Conservation (phyloP, 1,139 yeast species). For the Waltiozyma sp. region DNA sequence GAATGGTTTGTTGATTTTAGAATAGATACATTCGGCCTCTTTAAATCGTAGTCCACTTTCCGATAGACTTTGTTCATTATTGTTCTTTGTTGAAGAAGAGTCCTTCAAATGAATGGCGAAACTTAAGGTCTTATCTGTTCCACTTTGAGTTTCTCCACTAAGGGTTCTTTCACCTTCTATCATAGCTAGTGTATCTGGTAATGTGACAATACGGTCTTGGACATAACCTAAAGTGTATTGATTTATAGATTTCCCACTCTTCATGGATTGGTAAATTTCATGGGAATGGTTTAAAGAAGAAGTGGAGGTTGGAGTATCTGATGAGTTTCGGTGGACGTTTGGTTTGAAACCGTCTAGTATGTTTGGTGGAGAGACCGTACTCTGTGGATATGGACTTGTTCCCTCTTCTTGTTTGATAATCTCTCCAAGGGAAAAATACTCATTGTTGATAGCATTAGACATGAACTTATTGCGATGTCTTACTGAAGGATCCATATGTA, state of each 20-base stretch:
- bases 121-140: slow-evolving; percentile 27
- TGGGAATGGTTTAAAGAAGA: slow-evolving; percentile 5
- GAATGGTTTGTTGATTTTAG: slow-evolving; percentile 62
- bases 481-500: background rate
- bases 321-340: background rate
- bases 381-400: slow-evolving; percentile 2
- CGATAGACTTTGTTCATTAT: background rate
- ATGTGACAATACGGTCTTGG: slow-evolving; percentile 25
- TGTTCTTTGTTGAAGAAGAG: slow-evolving; percentile 5
- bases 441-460: slow-evolving; percentile 71
- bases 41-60: slow-evolving; percentile 29
- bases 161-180: slow-evolving; percentile 32
- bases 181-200: slow-evolving; percentile 45
- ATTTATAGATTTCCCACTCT: slow-evolving; percentile 30
- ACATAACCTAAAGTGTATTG: slow-evolving; percentile 46
- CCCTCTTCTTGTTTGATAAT: slow-evolving; percentile 45
- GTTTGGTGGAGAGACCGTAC: slow-evolving; percentile 5
- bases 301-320: slow-evolving; percentile 9
- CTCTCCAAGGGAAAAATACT: slow-evolving; percentile 66
- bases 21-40: slow-evolving; percentile 76
- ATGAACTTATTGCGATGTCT: slow-evolving; percentile 28
- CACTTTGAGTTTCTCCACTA: slow-evolving; percentile 23
- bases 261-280: slow-evolving; percentile 15
- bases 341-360: background rate
- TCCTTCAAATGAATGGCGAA: slow-evolving; percentile 37